phyloP scores from a whole-genome alignment of 1,284 basidiomycete species.

The Rhizoctonia solani region DNA sequence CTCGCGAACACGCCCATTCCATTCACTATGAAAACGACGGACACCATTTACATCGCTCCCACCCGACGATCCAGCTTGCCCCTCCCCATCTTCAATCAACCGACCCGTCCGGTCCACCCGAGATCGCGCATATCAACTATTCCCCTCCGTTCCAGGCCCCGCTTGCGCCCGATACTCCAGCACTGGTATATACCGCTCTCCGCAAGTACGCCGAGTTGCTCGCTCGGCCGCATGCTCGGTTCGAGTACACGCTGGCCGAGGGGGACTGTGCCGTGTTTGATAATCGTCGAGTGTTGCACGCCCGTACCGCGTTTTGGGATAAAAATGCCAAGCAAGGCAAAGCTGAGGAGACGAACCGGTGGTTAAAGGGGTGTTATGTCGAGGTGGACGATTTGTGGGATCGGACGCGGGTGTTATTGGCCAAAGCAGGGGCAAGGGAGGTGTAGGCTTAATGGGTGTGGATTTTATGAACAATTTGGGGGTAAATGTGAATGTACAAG shows the following conservation, averaged over 20 bases:
- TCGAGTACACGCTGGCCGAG: slow-evolving; percentile 72
- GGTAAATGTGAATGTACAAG: no score
- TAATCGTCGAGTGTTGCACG: slow-evolving; percentile 91
- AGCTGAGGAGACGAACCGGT: slow-evolving; percentile 62
- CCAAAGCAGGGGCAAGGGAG: background rate
- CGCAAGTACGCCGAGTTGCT: slow-evolving; percentile 64
- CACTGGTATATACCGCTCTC: slow-evolving; percentile 69
- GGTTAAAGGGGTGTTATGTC: slow-evolving; percentile 87
- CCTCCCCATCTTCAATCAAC: slow-evolving; percentile 38
- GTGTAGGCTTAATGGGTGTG: no score
- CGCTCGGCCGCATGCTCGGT: slow-evolving; percentile 59
- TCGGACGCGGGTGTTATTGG: slow-evolving; percentile 51
- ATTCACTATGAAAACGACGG: slow-evolving; percentile 90
- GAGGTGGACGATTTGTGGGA: slow-evolving; percentile 80
- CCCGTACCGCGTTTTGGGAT: slow-evolving; percentile 73
- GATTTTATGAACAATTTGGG: no score
- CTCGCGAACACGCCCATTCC: slow-evolving; percentile 69
- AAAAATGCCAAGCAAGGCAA: slow-evolving; percentile 42
- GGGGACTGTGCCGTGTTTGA: slow-evolving; percentile 93
- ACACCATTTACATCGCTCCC: slow-evolving; percentile 79
- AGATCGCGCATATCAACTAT: slow-evolving; percentile 79
- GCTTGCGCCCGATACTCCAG: slow-evolving; percentile 55
- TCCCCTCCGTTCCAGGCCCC: slow-evolving; percentile 95
- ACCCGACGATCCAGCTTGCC: slow-evolving; percentile 77
- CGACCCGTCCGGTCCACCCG: slow-evolving; percentile 35